A percentile compares a stretch with the other conserved stretches of the same genome.
These are phyloP conservation scores for Acer campestre DNA, from an alignment of 345 rosid genomes.

Conservation along the genomic window DNA sequence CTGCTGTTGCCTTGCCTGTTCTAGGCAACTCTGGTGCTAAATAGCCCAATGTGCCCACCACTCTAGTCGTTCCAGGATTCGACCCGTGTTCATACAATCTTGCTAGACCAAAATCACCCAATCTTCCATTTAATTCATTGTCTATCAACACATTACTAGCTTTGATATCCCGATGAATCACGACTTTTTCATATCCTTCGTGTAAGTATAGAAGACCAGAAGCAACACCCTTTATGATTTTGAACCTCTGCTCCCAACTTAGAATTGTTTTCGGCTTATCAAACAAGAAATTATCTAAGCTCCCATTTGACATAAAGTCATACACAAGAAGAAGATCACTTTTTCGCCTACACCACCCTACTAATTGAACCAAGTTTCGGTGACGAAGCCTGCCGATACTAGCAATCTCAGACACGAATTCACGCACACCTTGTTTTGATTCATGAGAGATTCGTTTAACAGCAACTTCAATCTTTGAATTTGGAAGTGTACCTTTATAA, in stretches of 20 bases:
- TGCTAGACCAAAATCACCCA: constrained; percentile 94
- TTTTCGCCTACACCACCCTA: constrained; percentile 79
- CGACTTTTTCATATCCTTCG: constrained; percentile 87
- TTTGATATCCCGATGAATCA: constrained; percentile 86
- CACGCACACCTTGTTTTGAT: constrained; percentile 83
- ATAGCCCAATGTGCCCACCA: constrained; percentile 92
- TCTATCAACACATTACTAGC: constrained; percentile 87
- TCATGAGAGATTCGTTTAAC: constrained; percentile 80
- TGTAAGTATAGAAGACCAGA: constrained; percentile 83
- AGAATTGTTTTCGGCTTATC: constrained; percentile 54
- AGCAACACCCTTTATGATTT: constrained; percentile 70
- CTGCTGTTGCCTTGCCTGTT: constrained; percentile 73
- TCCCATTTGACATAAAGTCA: constrained; percentile 91
- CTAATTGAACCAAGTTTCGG: constrained; percentile 74
- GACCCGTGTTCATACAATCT: constrained; percentile 79
- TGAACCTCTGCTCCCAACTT: constrained; percentile 77
- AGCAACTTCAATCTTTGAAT: constrained; percentile 56
- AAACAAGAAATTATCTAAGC: constrained; percentile 78
- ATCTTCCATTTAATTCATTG: constrained; percentile 69
- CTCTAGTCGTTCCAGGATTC: constrained; percentile 78
- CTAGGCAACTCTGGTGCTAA: constrained; percentile 84
- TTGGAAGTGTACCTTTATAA: constrained; percentile 64
- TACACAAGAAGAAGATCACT: constrained; percentile 80
- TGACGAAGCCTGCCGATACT: constrained; percentile 94
- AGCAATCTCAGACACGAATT: constrained; percentile 82